Evolutionary conservation across 1,284 basidiomycete species (phyloP), one percentile per base, ranked within the genome.

Genomic region (Tilletia setariae): DNA sequence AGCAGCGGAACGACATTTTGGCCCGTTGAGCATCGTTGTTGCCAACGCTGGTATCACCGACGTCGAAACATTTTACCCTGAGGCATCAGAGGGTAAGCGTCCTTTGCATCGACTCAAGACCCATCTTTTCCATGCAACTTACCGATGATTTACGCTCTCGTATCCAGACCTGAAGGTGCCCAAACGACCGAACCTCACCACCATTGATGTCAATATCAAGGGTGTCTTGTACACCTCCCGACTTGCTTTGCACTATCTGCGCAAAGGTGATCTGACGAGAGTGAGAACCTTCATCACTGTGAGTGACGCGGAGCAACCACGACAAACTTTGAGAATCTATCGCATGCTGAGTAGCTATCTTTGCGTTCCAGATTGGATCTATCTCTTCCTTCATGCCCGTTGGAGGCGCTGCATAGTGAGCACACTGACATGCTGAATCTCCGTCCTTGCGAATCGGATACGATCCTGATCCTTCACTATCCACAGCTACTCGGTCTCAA

Each of bases 11-110:
- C 69, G 83, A 30, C 83, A 78, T 63, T 88, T 83, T 72, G 86
- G 86, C 44, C 40, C 64, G n/a, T 61, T 78, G n/a, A 74, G 77
- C 53, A 64, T 76, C 28, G 87, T 78, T 32, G 78, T 88, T 19
- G 85, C 87, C 7, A 88, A 88, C 74, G 88, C 88, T 32, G 88
- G 88, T 2, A 83, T 89, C 25, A 74, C 78, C 8, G 87, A 88
- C 76, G 67, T 76, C 2, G 84, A 83, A 3, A 63, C 70, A 0
- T 85, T 86, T 15, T 61, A 71, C 16, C 35, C 70, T 15, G 68
- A 70, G 19, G 44, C 70, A 8, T 28, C 66, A 7, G 68, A 49
- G 1, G 46, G 46, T 40, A 63, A 76, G 15, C 72, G 71, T 53
- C 19, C 46, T 49, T 23, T 49, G 46, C 46, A 7, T n/a, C n/a